A percentile compares a stretch with the other conserved stretches of the same genome.
phyloP scores from a whole-genome alignment of 345 rosid species.

The Nasturtium officinale region DNA sequence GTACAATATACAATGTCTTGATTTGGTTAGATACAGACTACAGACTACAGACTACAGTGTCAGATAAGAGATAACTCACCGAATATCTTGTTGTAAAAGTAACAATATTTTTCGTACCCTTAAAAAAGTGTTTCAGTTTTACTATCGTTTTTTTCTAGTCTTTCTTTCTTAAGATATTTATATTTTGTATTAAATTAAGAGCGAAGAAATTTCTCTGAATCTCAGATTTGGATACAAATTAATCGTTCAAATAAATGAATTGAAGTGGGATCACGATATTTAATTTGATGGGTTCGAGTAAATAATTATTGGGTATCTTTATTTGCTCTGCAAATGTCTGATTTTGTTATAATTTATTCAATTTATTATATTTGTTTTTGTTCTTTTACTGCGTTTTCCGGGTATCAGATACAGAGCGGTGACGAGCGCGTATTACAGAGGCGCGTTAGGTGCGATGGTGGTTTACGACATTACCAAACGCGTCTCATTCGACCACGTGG shows the following conservation, averaged over 20 bases:
- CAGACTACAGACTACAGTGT: too few relatives aligned
- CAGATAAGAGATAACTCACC: neutral
- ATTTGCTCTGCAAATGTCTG: slow-evolving; percentile 10
- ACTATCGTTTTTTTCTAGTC: neutral
- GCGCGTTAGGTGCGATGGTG: slow-evolving; percentile 74
- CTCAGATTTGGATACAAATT: neutral
- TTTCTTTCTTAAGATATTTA: too few relatives aligned
- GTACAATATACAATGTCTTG: neutral
- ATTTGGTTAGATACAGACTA: neutral
- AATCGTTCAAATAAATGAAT: neutral
- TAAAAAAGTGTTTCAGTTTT: neutral
- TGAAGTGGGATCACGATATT: neutral
- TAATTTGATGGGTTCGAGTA: neutral
- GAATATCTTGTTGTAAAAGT: neutral
- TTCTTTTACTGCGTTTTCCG: slow-evolving; percentile 3
- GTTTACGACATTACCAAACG: slow-evolving; percentile 76
- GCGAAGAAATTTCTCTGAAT: neutral
- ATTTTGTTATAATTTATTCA: neutral
- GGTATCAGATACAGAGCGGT: slow-evolving; percentile 71
- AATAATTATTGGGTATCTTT: neutral
- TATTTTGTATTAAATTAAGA: neutral
- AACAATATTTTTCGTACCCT: neutral
- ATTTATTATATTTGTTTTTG: neutral
- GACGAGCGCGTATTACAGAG: slow-evolving; percentile 78
- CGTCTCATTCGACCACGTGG: slow-evolving; percentile 67